phyloP scores from a whole-genome alignment of 345 rosid species.

The Fremontodendron californicum region DNA sequence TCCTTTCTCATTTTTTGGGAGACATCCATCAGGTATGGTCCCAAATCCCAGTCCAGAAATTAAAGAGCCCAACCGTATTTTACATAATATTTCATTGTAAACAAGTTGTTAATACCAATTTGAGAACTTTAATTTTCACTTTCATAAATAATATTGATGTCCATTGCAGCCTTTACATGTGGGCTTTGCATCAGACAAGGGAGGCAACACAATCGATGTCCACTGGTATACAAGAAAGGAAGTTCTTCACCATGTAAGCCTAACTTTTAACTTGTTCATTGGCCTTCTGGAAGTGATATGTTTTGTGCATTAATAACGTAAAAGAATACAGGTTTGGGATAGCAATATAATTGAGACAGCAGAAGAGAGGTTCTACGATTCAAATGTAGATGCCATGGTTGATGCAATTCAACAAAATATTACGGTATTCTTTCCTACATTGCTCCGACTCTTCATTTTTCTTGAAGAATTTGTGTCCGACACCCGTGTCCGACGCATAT shows the following conservation, averaged over 20 bases:
- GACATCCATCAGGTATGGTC: conserved; percentile 78
- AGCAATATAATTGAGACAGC: conserved; percentile 61
- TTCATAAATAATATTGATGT: not conserved
- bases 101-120: not conserved
- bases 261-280: not conserved
- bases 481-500: no score
- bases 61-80: not conserved
- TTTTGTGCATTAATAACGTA: not conserved
- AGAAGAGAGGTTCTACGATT: conserved; percentile 46
- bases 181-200: conserved; percentile 66
- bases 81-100: not conserved
- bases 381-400: conserved; percentile 47
- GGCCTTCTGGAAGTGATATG: not conserved
- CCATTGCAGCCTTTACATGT: conserved; percentile 73
- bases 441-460: no score
- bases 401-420: conserved; percentile 64
- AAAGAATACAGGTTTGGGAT: conserved; percentile 70
- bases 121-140: not conserved
- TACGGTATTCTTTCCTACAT: no score
- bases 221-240: conserved; percentile 77
- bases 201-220: conserved; percentile 79
- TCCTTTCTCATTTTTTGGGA: conserved; percentile 82
- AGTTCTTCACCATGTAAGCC: conserved; percentile 79
- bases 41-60: not conserved
- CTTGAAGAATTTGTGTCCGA: no score